Conservation (phyloP, 768 basidiomycete species). For the Naganishia vishniacii region DNA sequence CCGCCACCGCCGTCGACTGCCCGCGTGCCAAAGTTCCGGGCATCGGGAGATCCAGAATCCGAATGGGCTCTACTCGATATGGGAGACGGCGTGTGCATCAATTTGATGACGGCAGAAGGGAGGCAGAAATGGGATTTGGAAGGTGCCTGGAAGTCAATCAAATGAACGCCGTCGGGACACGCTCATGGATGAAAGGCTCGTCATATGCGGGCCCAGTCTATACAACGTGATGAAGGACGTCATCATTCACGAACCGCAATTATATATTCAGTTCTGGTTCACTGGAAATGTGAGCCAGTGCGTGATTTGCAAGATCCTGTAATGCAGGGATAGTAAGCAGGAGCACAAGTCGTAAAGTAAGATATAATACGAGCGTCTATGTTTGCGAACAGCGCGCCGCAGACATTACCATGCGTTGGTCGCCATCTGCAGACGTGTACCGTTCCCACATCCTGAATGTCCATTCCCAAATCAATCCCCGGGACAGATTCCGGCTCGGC, state of each 20-base stretch:
- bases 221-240: background rate
- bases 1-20: constrained; percentile 6
- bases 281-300: background rate
- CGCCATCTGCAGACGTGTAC: constrained; percentile 13
- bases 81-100: constrained; percentile 32
- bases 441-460: background rate
- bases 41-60: constrained; percentile 21
- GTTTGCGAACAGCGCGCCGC: constrained; percentile 1
- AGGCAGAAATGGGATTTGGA: constrained; percentile 37
- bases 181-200: no score
- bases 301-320: constrained; percentile 8
- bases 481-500: background rate
- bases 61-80: constrained; percentile 29
- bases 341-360: no score
- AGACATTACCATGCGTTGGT: constrained; percentile 1
- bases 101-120: constrained; percentile 43
- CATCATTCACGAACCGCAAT: background rate
- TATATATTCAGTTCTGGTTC: background rate
- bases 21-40: constrained; percentile 11
- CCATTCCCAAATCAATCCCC: background rate
- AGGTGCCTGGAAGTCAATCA: constrained; percentile 31
- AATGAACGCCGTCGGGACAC: background rate
- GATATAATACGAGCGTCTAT: background rate
- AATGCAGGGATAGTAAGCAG: background rate
- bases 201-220: no score